Base-by-base conservation (phyloP, 73 alveolate species). In the Paramecium octaurelia region DNA sequence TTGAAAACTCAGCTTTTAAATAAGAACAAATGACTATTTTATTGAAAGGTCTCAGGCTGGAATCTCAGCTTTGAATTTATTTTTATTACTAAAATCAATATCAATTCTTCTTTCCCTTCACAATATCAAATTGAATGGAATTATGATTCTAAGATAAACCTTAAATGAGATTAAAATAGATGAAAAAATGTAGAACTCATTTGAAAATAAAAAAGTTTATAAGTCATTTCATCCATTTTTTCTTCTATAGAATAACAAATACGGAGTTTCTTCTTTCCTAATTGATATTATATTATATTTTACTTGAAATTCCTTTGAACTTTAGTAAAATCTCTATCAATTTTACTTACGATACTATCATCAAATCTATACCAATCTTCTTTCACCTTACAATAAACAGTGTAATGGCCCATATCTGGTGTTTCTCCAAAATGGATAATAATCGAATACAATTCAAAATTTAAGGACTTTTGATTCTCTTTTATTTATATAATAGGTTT, bases 321-420 rank as follows among this genome's bases (percentile, higher is more conserved):
- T 36, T 43, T 80, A 1, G 2, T 11, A 20, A 80, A 80, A 44
- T 42, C 75, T 80, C 34, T 24, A 64, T 80, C 91, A 80, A 42
- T 12, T 27, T 43, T 48, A 2, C 7, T 44, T 23, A 80, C 91
- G 9, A 14, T 11, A 20, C 76, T 80, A 80, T 80, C 91, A 48
- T 80, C 91, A 80, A 80, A 80, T 11, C 35, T 9, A 23, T 24
- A 20, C 91, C 91, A 80, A 10, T 24, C 18, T 24, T 80, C 34
- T 11, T 46, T 11, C 14, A 42, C 75, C 9, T 48, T 44, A 42
- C 46, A 40, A 12, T 43, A 40, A 44, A 18, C 34, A 14, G 75
- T 80, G 44, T 80, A 80, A 80, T 80, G 91, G 3, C 91, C 91
- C 3, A 35, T 73, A 31, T 80, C 70, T 43, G 91, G 48, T 43